Evolutionary conservation across 257 asterid species (phyloP).

Genomic region (Coffea canephora): DNA sequence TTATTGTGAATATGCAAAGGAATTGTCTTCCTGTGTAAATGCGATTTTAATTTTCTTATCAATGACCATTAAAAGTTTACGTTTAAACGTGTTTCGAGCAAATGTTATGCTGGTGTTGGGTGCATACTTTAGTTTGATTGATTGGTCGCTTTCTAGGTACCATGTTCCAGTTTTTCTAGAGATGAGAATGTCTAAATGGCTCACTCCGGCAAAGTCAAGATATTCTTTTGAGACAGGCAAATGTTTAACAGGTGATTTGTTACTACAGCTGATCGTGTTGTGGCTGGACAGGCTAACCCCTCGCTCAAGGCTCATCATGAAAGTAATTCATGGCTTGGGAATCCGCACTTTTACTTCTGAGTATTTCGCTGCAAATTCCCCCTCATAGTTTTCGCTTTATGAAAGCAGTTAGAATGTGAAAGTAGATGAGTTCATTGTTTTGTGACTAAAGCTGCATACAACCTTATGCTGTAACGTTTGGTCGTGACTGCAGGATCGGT

Average conservation of each 20-base stretch:
- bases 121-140: not conserved
- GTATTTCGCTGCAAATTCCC: too few relatives aligned
- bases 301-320: too few relatives aligned
- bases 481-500: too few relatives aligned
- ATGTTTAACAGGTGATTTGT: not conserved
- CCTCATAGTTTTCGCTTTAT: too few relatives aligned
- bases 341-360: too few relatives aligned
- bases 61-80: not conserved
- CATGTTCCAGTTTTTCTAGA: not conserved
- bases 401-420: too few relatives aligned
- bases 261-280: too few relatives aligned
- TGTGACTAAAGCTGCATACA: too few relatives aligned
- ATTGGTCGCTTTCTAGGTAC: not conserved
- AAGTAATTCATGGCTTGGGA: too few relatives aligned
- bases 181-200: not conserved
- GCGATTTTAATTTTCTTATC: not conserved
- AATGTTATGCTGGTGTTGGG: not conserved
- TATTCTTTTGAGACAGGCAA: not conserved
- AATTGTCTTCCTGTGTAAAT: not conserved
- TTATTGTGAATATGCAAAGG: constrained; percentile 9
- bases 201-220: not conserved
- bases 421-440: too few relatives aligned
- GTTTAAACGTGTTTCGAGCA: not conserved
- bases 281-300: too few relatives aligned
- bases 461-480: too few relatives aligned